These are phyloP conservation scores for Aspergillus coremiiformis DNA, from an alignment of 495 filamentous ascomycete genomes.

Conservation along the genomic window DNA sequence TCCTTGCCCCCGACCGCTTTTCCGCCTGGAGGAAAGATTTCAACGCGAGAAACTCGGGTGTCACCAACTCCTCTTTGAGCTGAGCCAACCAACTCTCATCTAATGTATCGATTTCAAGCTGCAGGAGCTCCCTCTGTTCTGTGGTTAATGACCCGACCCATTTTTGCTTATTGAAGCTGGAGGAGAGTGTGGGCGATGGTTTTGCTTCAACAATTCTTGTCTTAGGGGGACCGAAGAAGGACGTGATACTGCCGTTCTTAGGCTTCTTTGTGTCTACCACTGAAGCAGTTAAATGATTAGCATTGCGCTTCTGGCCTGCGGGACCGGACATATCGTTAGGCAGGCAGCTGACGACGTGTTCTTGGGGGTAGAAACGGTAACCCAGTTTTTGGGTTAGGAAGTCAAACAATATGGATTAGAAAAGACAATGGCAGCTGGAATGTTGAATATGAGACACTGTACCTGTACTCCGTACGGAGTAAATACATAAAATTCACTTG, in stretches of 20 bases:
- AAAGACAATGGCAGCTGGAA: background rate
- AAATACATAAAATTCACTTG: too few relatives aligned
- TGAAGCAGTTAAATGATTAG: conserved; percentile 25
- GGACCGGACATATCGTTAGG: conserved; percentile 24
- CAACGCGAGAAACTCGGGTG: conserved; percentile 70
- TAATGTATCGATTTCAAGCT: conserved; percentile 85
- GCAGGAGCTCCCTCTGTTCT: conserved; percentile 75
- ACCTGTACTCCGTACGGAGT: too few relatives aligned
- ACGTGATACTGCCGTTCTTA: conserved; percentile 59
- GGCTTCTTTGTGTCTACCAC: conserved; percentile 49
- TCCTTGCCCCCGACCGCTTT: conserved; percentile 57
- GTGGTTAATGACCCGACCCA: conserved; percentile 72
- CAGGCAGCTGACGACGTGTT: background rate
- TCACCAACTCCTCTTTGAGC: conserved; percentile 74
- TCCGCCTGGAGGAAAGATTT: conserved; percentile 84
- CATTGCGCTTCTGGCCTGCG: conserved; percentile 27
- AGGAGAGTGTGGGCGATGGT: conserved; percentile 18
- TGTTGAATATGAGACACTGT: too few relatives aligned
- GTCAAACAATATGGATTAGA: background rate
- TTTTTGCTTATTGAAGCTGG: conserved; percentile 76
- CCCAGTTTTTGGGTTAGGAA: background rate
- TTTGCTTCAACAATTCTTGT: conserved; percentile 26
- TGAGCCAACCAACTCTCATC: conserved; percentile 84
- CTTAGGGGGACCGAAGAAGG: conserved; percentile 56
- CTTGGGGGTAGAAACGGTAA: background rate